These are phyloP conservation scores for Paecilomyces fulvus DNA, from an alignment of 2,329 filamentous ascomycete genomes.

Conservation along the genomic window DNA sequence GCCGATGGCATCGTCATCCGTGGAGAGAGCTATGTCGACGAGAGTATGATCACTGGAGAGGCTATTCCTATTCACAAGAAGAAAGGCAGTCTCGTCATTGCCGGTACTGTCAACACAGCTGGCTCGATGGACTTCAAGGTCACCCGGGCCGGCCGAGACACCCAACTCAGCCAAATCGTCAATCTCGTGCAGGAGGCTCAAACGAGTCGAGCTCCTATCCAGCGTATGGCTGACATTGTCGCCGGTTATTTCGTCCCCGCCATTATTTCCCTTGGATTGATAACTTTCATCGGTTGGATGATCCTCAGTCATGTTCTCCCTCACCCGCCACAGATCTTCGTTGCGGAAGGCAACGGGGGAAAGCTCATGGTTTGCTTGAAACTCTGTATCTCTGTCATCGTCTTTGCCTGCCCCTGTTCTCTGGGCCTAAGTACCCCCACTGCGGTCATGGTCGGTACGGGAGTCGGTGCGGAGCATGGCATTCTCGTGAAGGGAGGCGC, in stretches of 20 bases:
- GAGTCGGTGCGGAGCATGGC: conserved; percentile 86
- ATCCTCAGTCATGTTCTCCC: conserved; percentile 76
- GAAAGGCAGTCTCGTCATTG: conserved; percentile 71
- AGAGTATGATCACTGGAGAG: conserved; percentile 98
- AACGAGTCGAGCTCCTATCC: conserved; percentile 87
- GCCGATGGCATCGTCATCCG: conserved; percentile 81
- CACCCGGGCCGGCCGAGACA: conserved; percentile 85
- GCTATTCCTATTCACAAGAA: conserved; percentile 90
- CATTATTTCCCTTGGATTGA: conserved; percentile 73
- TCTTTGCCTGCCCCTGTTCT: conserved; percentile 94
- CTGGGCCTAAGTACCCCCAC: conserved; percentile 94
- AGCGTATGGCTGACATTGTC: conserved; percentile 80
- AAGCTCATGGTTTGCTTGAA: conserved; percentile 95
- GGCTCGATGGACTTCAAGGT: conserved; percentile 89
- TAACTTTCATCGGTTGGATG: conserved; percentile 92
- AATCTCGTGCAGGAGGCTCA: conserved; percentile 97
- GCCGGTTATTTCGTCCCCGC: conserved; percentile 90
- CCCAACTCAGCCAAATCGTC: conserved; percentile 95
- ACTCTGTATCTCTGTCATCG: conserved; percentile 95
- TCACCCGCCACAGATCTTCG: conserved; percentile 82
- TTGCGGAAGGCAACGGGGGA: conserved; percentile 70
- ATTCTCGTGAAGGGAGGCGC: conserved; percentile 97
- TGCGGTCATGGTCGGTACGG: conserved; percentile 98
- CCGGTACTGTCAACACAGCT: conserved; percentile 90
- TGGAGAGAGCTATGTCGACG: conserved; percentile 88